Base-by-base conservation (phyloP, 192 early-diverging fungal species). In the Diversispora epigaea region DNA sequence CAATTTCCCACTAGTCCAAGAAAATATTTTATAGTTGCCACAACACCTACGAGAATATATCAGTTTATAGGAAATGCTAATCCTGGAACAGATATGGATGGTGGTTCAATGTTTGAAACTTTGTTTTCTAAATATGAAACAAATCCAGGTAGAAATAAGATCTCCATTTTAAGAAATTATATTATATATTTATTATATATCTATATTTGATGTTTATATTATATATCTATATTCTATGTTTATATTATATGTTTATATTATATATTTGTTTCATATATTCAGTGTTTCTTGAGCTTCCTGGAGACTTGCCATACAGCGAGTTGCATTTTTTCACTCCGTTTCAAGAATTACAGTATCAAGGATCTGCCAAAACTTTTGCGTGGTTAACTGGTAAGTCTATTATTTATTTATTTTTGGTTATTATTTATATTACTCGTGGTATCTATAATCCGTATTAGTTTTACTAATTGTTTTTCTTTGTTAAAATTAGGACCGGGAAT, bases 41-140 rank as follows among this genome's bases (percentile, higher is more conserved):
- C 95, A 7, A 96, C 97, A 0, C 86, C 93, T 0, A 94, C 86
- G 0, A 88, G 91, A n/a, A 83, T 99, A 19, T 99, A 99, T 78
- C 95, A 97, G 76, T 92, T 96, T 55, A 86, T 98, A 73, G 96
- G 95, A 0, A 80, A 83, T 2, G 86, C 86, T 10, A 83, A 84
- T 21, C 77, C 86, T 41, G 63, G 55, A 64, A 81, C 84, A 19
- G 81, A 79, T 4, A 84, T 86, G 25, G 87, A 87, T 25, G 86
- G 86, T 19, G 76, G 73, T 32, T 83, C 87, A 9, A 89, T 93
- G 80, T 99, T 98, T 83, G 90, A 89, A 44, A 78, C 79, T 6
- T 77, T 99, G 55, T 93, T 99, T 71, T 76, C 82, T 4, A 80
- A 84, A 6, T 93, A 94, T 45, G 86, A 93, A 69, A 80, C 80